Percentiles rank a stretch among this genome's conserved stretches.
Conservation (phyloP, 306 rosid genomes). For the Aeschynomene evenia region DNA sequence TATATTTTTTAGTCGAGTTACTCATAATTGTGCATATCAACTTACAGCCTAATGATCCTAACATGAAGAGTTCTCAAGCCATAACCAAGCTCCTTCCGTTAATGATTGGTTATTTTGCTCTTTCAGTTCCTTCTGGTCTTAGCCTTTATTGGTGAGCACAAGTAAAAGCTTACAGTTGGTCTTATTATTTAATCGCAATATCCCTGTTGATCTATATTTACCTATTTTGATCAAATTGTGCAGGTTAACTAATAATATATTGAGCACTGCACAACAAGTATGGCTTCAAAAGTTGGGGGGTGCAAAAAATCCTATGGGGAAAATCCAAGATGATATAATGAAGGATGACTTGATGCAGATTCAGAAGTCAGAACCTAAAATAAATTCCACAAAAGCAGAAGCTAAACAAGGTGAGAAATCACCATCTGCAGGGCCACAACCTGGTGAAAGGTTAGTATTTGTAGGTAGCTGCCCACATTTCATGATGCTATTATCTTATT, state of each 20-base stretch:
- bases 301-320: slow-evolving; percentile 56
- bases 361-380: slow-evolving; percentile 50
- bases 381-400: slow-evolving; percentile 38
- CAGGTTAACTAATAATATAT: slow-evolving; percentile 92
- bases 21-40: slow-evolving; percentile 14
- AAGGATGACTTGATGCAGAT: slow-evolving; percentile 48
- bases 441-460: slow-evolving; percentile 78
- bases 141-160: slow-evolving; percentile 92
- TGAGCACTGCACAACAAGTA: slow-evolving; percentile 92
- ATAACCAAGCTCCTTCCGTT: slow-evolving; percentile 83
- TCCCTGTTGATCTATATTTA: slow-evolving; percentile 21
- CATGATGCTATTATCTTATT: neutral
- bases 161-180: slow-evolving; percentile 20
- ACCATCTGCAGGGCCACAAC: slow-evolving; percentile 51
- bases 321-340: slow-evolving; percentile 41
- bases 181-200: neutral
- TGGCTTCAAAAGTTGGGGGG: slow-evolving; percentile 98
- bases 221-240: slow-evolving; percentile 27
- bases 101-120: slow-evolving; percentile 94
- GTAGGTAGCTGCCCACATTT: neutral
- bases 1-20: neutral
- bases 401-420: slow-evolving; percentile 47
- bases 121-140: slow-evolving; percentile 98
- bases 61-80: slow-evolving; percentile 84
- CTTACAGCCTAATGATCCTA: slow-evolving; percentile 79